Conservation (phyloP, 2,329 filamentous ascomycete genomes). For the Samsoniella hepiali region DNA sequence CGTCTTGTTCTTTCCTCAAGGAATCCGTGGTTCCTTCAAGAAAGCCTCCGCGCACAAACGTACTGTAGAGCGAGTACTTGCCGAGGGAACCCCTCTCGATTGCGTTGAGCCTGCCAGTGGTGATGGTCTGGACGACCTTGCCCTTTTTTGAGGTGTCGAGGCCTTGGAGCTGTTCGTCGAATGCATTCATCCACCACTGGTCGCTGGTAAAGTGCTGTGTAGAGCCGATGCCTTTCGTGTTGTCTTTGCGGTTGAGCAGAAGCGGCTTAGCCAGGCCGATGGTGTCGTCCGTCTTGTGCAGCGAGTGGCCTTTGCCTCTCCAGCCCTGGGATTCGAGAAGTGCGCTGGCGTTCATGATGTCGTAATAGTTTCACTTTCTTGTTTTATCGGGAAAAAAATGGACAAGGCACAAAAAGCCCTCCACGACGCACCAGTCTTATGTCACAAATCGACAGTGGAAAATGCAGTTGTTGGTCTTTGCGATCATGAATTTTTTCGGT, state of each 20-base stretch:
- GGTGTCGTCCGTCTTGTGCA: constrained; percentile 69
- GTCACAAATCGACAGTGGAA: not conserved
- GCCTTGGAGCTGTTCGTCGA: constrained; percentile 83
- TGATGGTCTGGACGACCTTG: constrained; percentile 54
- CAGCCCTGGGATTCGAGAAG: constrained; percentile 85
- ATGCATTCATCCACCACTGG: constrained; percentile 96
- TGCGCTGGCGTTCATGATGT: constrained; percentile 74
- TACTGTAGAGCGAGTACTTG: constrained; percentile 70
- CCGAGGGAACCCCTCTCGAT: constrained; percentile 50
- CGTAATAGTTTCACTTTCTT: not conserved
- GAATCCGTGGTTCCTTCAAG: constrained; percentile 66
- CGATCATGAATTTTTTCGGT: constrained; percentile 28
- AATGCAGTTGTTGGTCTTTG: not conserved
- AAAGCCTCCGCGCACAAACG: constrained; percentile 79
- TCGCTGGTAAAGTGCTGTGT: constrained; percentile 67
- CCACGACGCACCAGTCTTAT: not conserved
- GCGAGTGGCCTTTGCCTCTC: constrained; percentile 82
- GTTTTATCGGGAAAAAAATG: not conserved
- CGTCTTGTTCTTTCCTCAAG: constrained; percentile 22
- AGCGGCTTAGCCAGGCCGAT: constrained; percentile 81
- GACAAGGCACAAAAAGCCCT: not conserved
- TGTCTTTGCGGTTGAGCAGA: constrained; percentile 76
- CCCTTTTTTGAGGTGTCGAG: constrained; percentile 62
- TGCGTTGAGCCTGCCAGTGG: constrained; percentile 52
- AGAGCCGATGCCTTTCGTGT: constrained; percentile 77